phyloP scores from a whole-genome alignment of 2,329 filamentous ascomycete genomes.

The Neopestalotiopsis sp. region DNA sequence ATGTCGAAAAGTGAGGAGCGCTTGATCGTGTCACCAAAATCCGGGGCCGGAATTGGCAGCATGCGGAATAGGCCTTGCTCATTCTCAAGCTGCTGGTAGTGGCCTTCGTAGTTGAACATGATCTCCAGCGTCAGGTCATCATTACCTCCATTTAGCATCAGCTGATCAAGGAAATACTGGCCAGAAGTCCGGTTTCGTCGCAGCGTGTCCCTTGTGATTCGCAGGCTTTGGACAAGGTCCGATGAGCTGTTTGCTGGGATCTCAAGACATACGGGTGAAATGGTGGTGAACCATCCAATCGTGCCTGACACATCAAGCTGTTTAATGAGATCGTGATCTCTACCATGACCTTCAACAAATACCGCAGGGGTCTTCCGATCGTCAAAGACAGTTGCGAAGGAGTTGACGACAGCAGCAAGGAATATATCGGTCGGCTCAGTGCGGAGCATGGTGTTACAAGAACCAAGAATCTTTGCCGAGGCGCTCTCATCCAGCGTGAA shows the following conservation, averaged over 20 bases:
- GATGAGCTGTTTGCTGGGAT: background rate
- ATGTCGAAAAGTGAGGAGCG: slow-evolving; percentile 16
- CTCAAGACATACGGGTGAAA: slow-evolving; percentile 6
- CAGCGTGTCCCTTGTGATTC: slow-evolving; percentile 13
- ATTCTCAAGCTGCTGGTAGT: slow-evolving; percentile 18
- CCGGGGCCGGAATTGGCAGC: slow-evolving; percentile 16
- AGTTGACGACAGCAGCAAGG: slow-evolving; percentile 9
- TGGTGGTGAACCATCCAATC: slow-evolving; percentile 19
- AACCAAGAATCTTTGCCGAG: slow-evolving; percentile 9
- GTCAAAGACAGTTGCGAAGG: slow-evolving; percentile 10
- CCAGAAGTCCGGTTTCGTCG: background rate
- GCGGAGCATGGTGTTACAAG: slow-evolving; percentile 11
- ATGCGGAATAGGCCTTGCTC: slow-evolving; percentile 17
- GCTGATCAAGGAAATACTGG: slow-evolving; percentile 8
- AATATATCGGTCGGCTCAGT: slow-evolving; percentile 15
- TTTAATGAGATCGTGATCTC: slow-evolving; percentile 7
- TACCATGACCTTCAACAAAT: slow-evolving; percentile 17
- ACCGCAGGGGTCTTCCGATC: slow-evolving; percentile 9
- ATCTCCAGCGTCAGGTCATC: slow-evolving; percentile 14
- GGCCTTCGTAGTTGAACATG: slow-evolving; percentile 19
- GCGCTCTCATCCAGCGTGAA: slow-evolving; percentile 11
- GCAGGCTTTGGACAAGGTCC: slow-evolving; percentile 11
- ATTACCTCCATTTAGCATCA: background rate
- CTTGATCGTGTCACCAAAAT: background rate
- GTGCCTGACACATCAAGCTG: slow-evolving; percentile 16